A percentile compares a stretch with the other conserved stretches of the same genome.
These are phyloP conservation scores for Blumeria graminis DNA, from an alignment of 2,329 filamentous ascomycete species.

Conservation along the genomic window DNA sequence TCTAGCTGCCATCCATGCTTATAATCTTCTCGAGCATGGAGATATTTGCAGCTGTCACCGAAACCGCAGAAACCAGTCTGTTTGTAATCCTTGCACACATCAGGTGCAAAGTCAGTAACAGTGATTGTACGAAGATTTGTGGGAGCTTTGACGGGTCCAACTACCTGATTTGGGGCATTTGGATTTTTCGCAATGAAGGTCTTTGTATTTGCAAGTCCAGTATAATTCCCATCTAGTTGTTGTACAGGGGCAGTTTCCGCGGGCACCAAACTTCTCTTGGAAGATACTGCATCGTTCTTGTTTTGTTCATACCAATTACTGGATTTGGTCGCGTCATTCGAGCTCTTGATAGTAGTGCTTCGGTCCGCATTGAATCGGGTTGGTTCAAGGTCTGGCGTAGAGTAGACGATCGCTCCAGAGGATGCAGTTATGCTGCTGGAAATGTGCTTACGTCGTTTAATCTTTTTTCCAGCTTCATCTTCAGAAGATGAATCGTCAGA, in stretches of 20 bases:
- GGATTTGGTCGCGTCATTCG: constrained; percentile 74
- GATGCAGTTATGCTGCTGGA: constrained; percentile 41
- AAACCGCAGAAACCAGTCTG: constrained; percentile 33
- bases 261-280: constrained; percentile 33
- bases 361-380: constrained; percentile 37
- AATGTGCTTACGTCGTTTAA: constrained; percentile 58
- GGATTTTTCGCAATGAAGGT: constrained; percentile 61
- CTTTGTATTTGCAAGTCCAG: constrained; percentile 45
- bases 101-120: constrained; percentile 70
- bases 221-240: constrained; percentile 44
- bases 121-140: constrained; percentile 83
- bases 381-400: constrained; percentile 22
- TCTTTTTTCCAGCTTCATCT: constrained; percentile 47
- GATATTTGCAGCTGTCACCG: constrained; percentile 44
- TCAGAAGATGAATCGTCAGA: constrained; percentile 45
- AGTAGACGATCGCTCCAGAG: constrained; percentile 21
- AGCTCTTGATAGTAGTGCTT: constrained; percentile 33
- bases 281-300: constrained; percentile 16
- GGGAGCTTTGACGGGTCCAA: constrained; percentile 71
- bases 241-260: constrained; percentile 20
- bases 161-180: constrained; percentile 40
- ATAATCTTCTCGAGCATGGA: constrained; percentile 55
- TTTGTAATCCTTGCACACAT: constrained; percentile 90
- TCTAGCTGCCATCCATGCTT: constrained; percentile 93
- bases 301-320: constrained; percentile 75